phyloP scores from a whole-genome alignment of 768 basidiomycete genomes.

The Udeniomyces megalosporus region DNA sequence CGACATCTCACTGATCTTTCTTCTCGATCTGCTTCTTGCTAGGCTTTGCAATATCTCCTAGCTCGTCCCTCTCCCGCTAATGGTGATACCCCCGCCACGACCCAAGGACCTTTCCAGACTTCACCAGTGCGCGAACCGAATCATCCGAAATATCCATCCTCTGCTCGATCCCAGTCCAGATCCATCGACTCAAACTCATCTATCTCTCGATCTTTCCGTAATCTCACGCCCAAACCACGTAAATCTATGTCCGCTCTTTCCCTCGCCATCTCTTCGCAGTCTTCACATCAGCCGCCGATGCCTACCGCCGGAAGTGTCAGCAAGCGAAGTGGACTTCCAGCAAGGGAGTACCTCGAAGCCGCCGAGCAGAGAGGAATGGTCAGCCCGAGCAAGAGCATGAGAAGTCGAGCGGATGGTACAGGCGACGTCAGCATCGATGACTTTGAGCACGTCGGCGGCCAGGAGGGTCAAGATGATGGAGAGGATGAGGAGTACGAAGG shows the following conservation, averaged over 20 bases:
- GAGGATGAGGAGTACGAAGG: conserved; percentile 59
- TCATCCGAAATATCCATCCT: not conserved
- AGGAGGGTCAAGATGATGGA: conserved; percentile 37
- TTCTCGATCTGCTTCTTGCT: conserved; percentile 11
- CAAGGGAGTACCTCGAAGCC: conserved; percentile 73
- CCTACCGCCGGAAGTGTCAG: conserved; percentile 42
- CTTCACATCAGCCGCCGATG: too few species aligned
- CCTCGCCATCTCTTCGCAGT: conserved; percentile 42
- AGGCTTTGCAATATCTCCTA: conserved; percentile 85
- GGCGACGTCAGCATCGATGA: conserved; percentile 44
- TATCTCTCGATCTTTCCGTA: conserved; percentile 41
- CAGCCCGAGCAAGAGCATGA: conserved; percentile 19
- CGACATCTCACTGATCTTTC: conserved; percentile 12
- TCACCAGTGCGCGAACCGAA: not conserved
- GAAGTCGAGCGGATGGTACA: conserved; percentile 17
- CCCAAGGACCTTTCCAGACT: conserved; percentile 9
- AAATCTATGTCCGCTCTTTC: conserved; percentile 61
- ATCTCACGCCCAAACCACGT: conserved; percentile 43
- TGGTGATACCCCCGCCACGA: not conserved
- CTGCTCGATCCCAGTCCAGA: not conserved
- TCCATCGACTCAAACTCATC: conserved; percentile 39
- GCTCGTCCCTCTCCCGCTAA: conserved; percentile 43
- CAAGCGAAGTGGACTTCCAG: conserved; percentile 80
- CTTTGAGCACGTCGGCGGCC: conserved; percentile 60
- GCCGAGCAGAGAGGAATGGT: conserved; percentile 24